phyloP scores from a whole-genome alignment of 768 basidiomycete species.

The Collybiopsis luxurians region DNA sequence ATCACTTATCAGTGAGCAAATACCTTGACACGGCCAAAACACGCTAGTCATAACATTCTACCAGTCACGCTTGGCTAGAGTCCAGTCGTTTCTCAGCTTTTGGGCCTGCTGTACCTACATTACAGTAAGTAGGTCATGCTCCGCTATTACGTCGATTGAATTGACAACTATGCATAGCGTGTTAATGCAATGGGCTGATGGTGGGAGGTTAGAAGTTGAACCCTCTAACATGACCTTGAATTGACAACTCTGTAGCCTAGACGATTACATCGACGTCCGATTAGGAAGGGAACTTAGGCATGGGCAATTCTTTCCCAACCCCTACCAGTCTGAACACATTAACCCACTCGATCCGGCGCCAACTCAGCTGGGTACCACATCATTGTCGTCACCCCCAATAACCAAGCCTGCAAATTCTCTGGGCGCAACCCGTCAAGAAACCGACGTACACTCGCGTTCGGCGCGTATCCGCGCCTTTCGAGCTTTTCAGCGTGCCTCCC shows the following conservation, averaged over 20 bases:
- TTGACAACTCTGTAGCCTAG: conserved; percentile 43
- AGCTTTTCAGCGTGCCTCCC: conserved; percentile 60
- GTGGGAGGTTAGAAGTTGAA: conserved; percentile 49
- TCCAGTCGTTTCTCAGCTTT: conserved; percentile 82
- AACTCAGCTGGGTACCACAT: background rate
- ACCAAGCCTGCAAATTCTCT: background rate
- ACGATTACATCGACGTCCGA: conserved; percentile 82
- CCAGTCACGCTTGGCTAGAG: conserved; percentile 88
- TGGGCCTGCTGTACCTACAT: conserved; percentile 82
- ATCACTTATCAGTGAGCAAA: conserved; percentile 77
- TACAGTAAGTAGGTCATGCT: conserved; percentile 57
- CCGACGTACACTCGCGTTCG: conserved; percentile 53
- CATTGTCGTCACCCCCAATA: background rate
- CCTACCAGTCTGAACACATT: background rate
- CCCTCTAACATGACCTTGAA: background rate
- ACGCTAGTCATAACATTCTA: background rate
- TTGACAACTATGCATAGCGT: conserved; percentile 42
- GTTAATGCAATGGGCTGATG: conserved; percentile 93
- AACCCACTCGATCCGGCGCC: conserved; percentile 26
- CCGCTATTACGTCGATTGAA: background rate
- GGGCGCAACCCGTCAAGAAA: background rate
- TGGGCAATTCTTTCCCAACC: conserved; percentile 30
- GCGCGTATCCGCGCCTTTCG: conserved; percentile 78
- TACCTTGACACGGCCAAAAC: background rate
- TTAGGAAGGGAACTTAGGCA: conserved; percentile 59